These are phyloP conservation scores for Ceratonia siliqua DNA, from an alignment of 306 rosid species.

Conservation along the genomic window DNA sequence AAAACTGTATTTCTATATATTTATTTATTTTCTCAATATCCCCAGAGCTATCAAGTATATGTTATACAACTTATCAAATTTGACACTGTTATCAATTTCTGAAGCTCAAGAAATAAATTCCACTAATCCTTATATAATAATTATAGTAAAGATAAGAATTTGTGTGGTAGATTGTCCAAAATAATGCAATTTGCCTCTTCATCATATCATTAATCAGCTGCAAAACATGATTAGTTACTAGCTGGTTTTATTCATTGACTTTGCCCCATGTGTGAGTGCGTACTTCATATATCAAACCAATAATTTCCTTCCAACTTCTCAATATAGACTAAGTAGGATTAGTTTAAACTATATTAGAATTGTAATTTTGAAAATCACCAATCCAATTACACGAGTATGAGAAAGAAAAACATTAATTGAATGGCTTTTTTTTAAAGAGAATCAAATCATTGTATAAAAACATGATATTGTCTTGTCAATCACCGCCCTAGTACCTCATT, in stretches of 20 bases:
- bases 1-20: not conserved
- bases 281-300: not conserved
- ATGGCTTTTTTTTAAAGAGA: not conserved
- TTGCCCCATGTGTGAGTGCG: not conserved
- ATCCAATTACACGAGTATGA: too few species aligned
- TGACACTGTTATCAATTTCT: not conserved
- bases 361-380: too few species aligned
- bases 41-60: not conserved
- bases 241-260: conserved; percentile 18
- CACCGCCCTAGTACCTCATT: conserved; percentile 22
- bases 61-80: conserved; percentile 17
- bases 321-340: not conserved
- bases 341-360: not conserved
- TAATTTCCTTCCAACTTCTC: not conserved
- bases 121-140: too few species aligned
- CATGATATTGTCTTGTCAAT: not conserved
- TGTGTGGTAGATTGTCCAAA: not conserved
- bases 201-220: not conserved
- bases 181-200: not conserved
- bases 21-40: not conserved
- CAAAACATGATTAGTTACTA: not conserved
- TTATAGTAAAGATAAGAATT: too few species aligned
- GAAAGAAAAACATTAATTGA: too few species aligned
- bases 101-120: not conserved
- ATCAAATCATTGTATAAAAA: not conserved